Percentiles rank a stretch among this genome's conserved stretches.
phyloP scores from a whole-genome alignment of 2,329 filamentous ascomycete species.

The Monilinia fructigena region DNA sequence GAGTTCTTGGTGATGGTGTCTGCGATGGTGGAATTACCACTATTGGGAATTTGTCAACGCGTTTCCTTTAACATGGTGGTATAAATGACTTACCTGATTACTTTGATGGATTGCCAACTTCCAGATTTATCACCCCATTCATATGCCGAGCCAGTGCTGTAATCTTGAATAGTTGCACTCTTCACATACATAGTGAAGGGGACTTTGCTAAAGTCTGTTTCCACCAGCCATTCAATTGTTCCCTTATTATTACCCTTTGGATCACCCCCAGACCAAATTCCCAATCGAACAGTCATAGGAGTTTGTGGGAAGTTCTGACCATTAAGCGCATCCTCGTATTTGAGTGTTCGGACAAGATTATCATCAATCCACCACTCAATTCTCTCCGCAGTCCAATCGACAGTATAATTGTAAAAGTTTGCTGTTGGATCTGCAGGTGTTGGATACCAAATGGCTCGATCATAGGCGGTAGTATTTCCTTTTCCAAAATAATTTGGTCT shows the following conservation, averaged over 20 bases:
- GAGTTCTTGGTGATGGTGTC: constrained; percentile 43
- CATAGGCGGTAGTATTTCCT: constrained; percentile 68
- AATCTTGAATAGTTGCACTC: constrained; percentile 56
- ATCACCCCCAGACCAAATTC: constrained; percentile 65
- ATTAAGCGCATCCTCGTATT: constrained; percentile 58
- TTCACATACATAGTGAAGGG: constrained; percentile 76
- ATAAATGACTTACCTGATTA: constrained; percentile 48
- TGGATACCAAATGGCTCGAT: constrained; percentile 64
- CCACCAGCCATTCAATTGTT: constrained; percentile 69
- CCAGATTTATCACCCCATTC: constrained; percentile 62
- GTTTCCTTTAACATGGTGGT: neutral
- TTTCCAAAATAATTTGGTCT: constrained; percentile 81
- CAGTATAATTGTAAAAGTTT: constrained; percentile 68
- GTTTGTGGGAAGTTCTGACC: constrained; percentile 71
- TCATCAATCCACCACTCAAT: constrained; percentile 72
- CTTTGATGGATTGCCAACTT: constrained; percentile 62
- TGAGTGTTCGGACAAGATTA: constrained; percentile 60
- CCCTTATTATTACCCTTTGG: constrained; percentile 49
- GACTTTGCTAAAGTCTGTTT: constrained; percentile 62
- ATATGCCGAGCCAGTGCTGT: constrained; percentile 62
- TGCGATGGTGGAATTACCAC: constrained; percentile 57
- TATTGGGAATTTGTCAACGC: constrained; percentile 38
- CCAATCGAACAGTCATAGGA: constrained; percentile 67
- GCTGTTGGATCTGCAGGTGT: constrained; percentile 54
- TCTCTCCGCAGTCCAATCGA: constrained; percentile 66